phyloP scores from a whole-genome alignment of 1,284 basidiomycete species.

The Sparassis latifolia region DNA sequence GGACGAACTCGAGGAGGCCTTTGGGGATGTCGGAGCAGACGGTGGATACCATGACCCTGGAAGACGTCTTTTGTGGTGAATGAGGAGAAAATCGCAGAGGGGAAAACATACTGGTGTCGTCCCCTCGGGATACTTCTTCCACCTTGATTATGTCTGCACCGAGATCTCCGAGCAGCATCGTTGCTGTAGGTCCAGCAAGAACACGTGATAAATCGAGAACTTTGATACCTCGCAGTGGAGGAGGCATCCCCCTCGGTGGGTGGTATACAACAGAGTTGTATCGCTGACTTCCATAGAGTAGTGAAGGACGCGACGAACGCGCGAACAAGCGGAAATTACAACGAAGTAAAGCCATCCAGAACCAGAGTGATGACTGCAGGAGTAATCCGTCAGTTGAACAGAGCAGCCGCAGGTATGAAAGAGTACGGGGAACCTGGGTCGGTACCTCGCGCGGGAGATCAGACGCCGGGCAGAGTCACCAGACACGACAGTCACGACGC shows the following conservation, averaged over 20 bases:
- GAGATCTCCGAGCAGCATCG: constrained; percentile 85
- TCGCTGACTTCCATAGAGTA: too few relatives aligned
- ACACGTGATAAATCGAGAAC: constrained; percentile 56
- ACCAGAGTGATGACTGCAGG: too few relatives aligned
- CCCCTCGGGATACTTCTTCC: constrained; percentile 75
- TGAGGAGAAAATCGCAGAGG: background rate
- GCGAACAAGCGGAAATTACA: too few relatives aligned
- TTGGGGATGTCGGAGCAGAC: constrained; percentile 51
- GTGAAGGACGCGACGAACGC: too few relatives aligned
- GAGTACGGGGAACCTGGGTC: too few relatives aligned
- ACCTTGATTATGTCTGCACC: constrained; percentile 92
- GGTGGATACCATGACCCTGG: constrained; percentile 79
- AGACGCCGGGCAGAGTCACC: too few relatives aligned
- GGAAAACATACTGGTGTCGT: constrained; percentile 74
- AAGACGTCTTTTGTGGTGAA: background rate
- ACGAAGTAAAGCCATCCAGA: too few relatives aligned
- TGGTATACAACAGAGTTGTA: background rate
- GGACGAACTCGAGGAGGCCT: constrained; percentile 44
- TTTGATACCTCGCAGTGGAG: constrained; percentile 48
- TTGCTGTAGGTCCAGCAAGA: constrained; percentile 64
- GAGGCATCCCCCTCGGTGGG: constrained; percentile 47
- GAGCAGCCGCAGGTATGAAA: too few relatives aligned
- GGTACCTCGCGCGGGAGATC: too few relatives aligned
- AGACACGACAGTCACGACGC: too few relatives aligned
- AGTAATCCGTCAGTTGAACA: too few relatives aligned